These are phyloP conservation scores for Vicia faba DNA, from an alignment of 306 rosid genomes.

Conservation along the genomic window DNA sequence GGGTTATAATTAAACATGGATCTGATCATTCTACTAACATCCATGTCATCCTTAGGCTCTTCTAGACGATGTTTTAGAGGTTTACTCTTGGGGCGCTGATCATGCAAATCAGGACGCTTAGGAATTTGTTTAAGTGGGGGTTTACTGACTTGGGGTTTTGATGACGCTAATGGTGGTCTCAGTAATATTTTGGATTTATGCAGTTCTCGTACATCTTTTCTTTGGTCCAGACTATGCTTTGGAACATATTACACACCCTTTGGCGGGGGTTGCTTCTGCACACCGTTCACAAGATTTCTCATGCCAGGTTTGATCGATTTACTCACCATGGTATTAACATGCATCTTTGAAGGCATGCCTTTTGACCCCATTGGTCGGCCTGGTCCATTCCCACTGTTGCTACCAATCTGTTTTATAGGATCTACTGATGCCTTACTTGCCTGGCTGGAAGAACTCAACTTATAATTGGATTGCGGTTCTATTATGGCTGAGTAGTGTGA, in stretches of 20 bases:
- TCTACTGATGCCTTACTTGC: constrained; percentile 44
- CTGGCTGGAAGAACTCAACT: constrained; percentile 52
- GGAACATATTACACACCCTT: constrained; percentile 46
- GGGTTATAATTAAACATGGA: constrained; percentile 68
- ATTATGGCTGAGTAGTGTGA: too few relatives aligned
- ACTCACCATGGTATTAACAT: constrained; percentile 49
- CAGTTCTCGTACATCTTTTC: constrained; percentile 52
- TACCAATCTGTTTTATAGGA: constrained; percentile 66
- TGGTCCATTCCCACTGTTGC: constrained; percentile 57
- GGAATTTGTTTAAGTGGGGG: constrained; percentile 57
- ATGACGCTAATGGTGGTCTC: constrained; percentile 52
- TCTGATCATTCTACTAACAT: constrained; percentile 57
- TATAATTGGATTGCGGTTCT: constrained; percentile 48
- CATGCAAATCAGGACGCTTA: constrained; percentile 42
- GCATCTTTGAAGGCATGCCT: constrained; percentile 52
- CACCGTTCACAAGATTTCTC: constrained; percentile 45
- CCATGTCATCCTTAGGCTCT: constrained; percentile 48
- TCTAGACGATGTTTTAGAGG: constrained; percentile 46
- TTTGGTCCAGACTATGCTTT: constrained; percentile 54
- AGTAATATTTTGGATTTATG: constrained; percentile 55
- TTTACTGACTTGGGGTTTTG: constrained; percentile 71
- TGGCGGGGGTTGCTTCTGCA: constrained; percentile 50
- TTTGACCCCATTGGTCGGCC: constrained; percentile 65
- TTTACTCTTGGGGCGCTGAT: constrained; percentile 63
- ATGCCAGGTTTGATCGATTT: constrained; percentile 48